A percentile compares a stretch with the other conserved stretches of the same genome.
phyloP scores from a whole-genome alignment of 495 filamentous ascomycete species.

The Aspergillus sclerotiicarbonarius region DNA sequence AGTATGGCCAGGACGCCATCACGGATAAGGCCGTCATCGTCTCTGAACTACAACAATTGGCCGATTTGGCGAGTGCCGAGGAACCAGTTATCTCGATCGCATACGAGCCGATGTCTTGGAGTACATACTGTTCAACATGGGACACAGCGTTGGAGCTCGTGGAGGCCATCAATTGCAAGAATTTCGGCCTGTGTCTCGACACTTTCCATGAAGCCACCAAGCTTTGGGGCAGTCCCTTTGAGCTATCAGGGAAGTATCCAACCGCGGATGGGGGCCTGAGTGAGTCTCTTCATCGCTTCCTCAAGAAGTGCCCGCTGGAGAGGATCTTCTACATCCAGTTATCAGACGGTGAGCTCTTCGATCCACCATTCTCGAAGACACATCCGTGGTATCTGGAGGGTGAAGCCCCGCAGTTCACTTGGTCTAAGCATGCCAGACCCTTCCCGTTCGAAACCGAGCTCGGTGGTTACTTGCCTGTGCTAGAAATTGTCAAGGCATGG shows the following conservation, averaged over 20 bases:
- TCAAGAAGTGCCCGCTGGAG: conserved; percentile 49
- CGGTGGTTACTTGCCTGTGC: conserved; percentile 63
- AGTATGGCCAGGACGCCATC: conserved; percentile 53
- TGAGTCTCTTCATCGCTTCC: conserved; percentile 54
- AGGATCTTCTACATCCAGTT: conserved; percentile 76
- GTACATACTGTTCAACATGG: conserved; percentile 64
- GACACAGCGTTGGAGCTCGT: conserved; percentile 61
- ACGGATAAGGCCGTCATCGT: conserved; percentile 56
- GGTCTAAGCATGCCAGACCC: conserved; percentile 69
- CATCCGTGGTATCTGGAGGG: conserved; percentile 62
- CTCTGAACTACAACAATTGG: conserved; percentile 59
- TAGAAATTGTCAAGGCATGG: conserved; percentile 45
- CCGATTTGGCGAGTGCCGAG: conserved; percentile 51
- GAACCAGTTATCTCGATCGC: conserved; percentile 56
- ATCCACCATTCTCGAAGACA: conserved; percentile 52
- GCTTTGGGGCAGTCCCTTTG: conserved; percentile 62
- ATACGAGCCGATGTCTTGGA: conserved; percentile 71
- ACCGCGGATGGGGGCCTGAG: conserved; percentile 53
- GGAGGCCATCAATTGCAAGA: conserved; percentile 54
- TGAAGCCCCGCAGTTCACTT: conserved; percentile 69
- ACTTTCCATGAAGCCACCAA: conserved; percentile 69
- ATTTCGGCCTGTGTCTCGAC: conserved; percentile 73
- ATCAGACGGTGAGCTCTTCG: conserved; percentile 65
- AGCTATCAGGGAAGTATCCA: conserved; percentile 45
- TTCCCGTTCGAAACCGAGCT: conserved; percentile 63